A percentile compares a stretch with the other conserved stretches of the same genome.
Conservation (phyloP, 2,329 filamentous ascomycete species). For the Fusarium domesticum region DNA sequence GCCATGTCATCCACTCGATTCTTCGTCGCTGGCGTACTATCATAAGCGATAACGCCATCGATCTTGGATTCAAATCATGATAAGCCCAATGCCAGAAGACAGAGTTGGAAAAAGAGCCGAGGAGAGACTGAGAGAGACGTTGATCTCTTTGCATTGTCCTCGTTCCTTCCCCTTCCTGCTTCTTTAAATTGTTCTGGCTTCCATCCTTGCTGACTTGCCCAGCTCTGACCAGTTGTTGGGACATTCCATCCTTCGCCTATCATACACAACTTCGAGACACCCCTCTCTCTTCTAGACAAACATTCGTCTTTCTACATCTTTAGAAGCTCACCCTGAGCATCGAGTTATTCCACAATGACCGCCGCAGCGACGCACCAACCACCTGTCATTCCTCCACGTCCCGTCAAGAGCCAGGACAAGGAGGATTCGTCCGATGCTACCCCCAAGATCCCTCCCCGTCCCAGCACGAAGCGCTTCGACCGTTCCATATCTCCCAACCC, state of each 20-base stretch:
- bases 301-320: constrained; percentile 2
- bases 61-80: constrained; percentile 19
- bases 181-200: too few relatives aligned
- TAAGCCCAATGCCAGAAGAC: too few relatives aligned
- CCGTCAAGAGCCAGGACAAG: constrained; percentile 49
- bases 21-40: background rate
- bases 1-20: constrained; percentile 18
- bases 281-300: constrained; percentile 9
- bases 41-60: constrained; percentile 19
- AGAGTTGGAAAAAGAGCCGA: too few relatives aligned
- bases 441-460: constrained; percentile 78
- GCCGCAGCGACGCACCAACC: constrained; percentile 48
- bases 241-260: constrained; percentile 15
- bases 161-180: too few relatives aligned
- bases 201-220: constrained; percentile 27
- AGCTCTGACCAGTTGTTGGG: constrained; percentile 21
- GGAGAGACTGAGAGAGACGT: too few relatives aligned
- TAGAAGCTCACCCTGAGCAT: constrained; percentile 18
- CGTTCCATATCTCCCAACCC: constrained; percentile 75
- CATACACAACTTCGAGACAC: constrained; percentile 15
- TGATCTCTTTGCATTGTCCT: too few relatives aligned
- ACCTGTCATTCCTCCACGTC: constrained; percentile 57
- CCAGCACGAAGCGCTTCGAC: constrained; percentile 64
- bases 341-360: constrained; percentile 41
- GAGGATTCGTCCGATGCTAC: constrained; percentile 38